These are phyloP conservation scores for Candida patagonica DNA, from an alignment of 805 yeast genomes.

Conservation along the genomic window DNA sequence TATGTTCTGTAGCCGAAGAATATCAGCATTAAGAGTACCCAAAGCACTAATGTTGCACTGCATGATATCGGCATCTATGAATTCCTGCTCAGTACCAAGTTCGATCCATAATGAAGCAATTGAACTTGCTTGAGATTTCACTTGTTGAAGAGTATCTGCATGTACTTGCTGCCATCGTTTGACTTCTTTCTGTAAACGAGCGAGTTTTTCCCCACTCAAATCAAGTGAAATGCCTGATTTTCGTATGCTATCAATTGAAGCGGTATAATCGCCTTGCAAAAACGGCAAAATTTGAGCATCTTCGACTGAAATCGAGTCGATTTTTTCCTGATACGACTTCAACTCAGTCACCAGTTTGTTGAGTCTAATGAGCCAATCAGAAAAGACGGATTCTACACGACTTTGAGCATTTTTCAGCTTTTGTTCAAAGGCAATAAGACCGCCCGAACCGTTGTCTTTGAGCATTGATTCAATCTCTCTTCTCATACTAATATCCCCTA, in stretches of 20 bases:
- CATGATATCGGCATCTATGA: slow-evolving; percentile 21
- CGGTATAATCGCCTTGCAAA: background rate
- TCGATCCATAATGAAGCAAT: slow-evolving; percentile 27
- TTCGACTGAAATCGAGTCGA: slow-evolving; percentile 19
- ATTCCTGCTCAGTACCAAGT: slow-evolving; percentile 24
- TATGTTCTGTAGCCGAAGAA: slow-evolving; percentile 20
- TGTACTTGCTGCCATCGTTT: slow-evolving; percentile 19
- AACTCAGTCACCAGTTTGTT: slow-evolving; percentile 13
- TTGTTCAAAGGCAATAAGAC: slow-evolving; percentile 12
- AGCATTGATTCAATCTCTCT: slow-evolving; percentile 5
- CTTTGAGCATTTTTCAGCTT: slow-evolving; percentile 13
- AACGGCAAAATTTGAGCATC: slow-evolving; percentile 3
- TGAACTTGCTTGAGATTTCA: slow-evolving; percentile 17
- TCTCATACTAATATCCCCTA: slow-evolving; percentile 12
- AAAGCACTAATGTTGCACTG: slow-evolving; percentile 14
- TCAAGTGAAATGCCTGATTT: background rate
- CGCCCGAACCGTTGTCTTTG: slow-evolving; percentile 16
- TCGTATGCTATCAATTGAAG: background rate
- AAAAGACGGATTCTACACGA: slow-evolving; percentile 15
- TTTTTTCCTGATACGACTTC: slow-evolving; percentile 11
- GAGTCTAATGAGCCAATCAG: slow-evolving; percentile 16
- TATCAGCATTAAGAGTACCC: slow-evolving; percentile 21
- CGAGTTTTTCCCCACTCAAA: slow-evolving; percentile 19
- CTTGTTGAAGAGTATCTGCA: slow-evolving; percentile 13
- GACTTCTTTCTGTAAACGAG: slow-evolving; percentile 20